These are phyloP conservation scores for Exophiala oligosperma DNA, from an alignment of 2,329 filamentous ascomycete genomes.

Conservation along the genomic window DNA sequence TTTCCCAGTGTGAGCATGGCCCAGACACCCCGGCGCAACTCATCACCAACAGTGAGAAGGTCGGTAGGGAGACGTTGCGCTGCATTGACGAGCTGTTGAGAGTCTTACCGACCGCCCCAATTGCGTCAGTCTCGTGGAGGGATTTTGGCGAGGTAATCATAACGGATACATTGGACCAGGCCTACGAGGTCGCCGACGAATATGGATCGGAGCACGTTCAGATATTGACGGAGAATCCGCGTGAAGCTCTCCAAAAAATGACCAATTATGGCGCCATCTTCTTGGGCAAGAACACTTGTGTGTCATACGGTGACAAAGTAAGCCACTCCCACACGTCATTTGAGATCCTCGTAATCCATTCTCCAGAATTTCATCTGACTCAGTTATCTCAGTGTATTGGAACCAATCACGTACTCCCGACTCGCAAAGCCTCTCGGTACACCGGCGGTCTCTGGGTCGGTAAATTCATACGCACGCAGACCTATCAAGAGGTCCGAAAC, in stretches of 20 bases:
- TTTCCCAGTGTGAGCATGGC: constrained; percentile 55
- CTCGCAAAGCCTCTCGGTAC: constrained; percentile 48
- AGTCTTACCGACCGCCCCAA: constrained; percentile 43
- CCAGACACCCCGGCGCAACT: constrained; percentile 54
- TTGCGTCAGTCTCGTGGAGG: constrained; percentile 49
- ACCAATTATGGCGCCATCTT: constrained; percentile 53
- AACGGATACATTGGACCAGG: constrained; percentile 42
- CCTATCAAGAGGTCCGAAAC: constrained; percentile 52
- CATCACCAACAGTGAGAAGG: constrained; percentile 47
- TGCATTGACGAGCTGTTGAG: constrained; percentile 41
- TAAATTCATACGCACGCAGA: constrained; percentile 55
- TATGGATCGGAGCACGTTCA: constrained; percentile 56
- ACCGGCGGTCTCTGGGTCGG: constrained; percentile 58
- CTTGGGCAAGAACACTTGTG: constrained; percentile 54
- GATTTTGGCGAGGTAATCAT: constrained; percentile 50
- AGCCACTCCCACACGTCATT: too few relatives aligned
- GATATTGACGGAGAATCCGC: constrained; percentile 48
- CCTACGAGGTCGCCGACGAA: constrained; percentile 47
- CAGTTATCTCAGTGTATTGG: constrained; percentile 46
- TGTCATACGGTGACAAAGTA: constrained; percentile 54
- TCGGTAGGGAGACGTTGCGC: constrained; percentile 41
- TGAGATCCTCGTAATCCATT: too few relatives aligned
- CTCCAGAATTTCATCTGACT: too few relatives aligned
- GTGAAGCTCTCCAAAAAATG: constrained; percentile 54
- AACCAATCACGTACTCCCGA: constrained; percentile 57